phyloP scores from a whole-genome alignment of 2,329 filamentous ascomycete species.

The Fusarium marasasianum region DNA sequence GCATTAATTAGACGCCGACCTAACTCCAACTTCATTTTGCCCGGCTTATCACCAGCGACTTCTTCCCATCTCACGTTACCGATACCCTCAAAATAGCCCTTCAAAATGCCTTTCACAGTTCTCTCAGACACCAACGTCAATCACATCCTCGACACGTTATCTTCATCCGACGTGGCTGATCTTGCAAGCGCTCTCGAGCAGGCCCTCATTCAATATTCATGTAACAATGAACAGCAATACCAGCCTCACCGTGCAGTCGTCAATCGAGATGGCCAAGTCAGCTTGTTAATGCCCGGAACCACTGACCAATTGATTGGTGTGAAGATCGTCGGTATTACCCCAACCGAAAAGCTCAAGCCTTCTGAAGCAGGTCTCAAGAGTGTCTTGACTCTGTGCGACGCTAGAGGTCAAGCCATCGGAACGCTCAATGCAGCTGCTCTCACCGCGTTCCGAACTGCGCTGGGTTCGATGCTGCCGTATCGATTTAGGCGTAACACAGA shows the following conservation, averaged over 20 bases:
- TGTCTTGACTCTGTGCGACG: constrained; percentile 68
- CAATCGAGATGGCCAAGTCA: constrained; percentile 69
- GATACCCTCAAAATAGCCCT: fast-evolving
- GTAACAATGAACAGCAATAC: constrained; percentile 66
- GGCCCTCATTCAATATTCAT: constrained; percentile 60
- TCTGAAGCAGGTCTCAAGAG: constrained; percentile 48
- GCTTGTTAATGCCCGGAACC: constrained; percentile 74
- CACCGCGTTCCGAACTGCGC: constrained; percentile 74
- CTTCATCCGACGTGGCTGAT: constrained; percentile 22
- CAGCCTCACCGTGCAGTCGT: constrained; percentile 71
- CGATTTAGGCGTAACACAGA: constrained; percentile 39
- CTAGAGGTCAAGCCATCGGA: constrained; percentile 65
- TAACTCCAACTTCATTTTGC: background rate
- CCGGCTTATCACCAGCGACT: background rate
- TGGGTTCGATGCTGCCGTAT: constrained; percentile 70
- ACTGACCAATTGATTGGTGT: constrained; percentile 68
- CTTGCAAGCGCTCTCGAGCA: constrained; percentile 29
- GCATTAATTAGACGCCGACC: background rate
- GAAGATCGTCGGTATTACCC: constrained; percentile 64
- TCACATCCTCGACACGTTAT: constrained; percentile 31
- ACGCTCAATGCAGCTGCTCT: constrained; percentile 74
- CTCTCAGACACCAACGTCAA: constrained; percentile 37
- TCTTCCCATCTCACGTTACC: no score
- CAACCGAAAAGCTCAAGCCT: constrained; percentile 2
- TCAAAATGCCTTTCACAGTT: constrained; percentile 38